These are phyloP conservation scores for Diphasiastrum complanatum DNA, from an alignment of 83 land plant genomes.

Conservation along the genomic window DNA sequence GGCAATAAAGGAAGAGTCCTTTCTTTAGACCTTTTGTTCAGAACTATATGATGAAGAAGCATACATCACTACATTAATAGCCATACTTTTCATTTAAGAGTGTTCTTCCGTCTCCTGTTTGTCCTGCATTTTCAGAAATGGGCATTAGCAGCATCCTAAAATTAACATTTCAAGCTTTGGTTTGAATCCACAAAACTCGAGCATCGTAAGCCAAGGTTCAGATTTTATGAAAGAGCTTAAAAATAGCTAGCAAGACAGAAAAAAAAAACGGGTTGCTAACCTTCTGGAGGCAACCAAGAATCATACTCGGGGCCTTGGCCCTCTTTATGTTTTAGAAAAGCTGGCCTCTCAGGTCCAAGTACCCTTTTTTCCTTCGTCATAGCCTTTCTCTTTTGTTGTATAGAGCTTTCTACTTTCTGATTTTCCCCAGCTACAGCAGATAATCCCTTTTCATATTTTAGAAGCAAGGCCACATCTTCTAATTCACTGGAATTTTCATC, in stretches of 20 bases:
- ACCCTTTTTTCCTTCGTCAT: slow-evolving; percentile 45
- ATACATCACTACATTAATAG: slow-evolving; percentile 34
- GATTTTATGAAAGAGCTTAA: too few relatives aligned
- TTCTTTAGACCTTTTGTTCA: not conserved
- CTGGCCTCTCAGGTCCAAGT: slow-evolving; percentile 74
- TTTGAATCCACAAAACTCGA: not conserved
- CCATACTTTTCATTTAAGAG: slow-evolving; percentile 74
- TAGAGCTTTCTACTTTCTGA: slow-evolving; percentile 11
- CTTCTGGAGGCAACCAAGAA: slow-evolving; percentile 82
- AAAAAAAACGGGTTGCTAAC: slow-evolving; percentile 21
- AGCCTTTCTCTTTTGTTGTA: slow-evolving; percentile 7
- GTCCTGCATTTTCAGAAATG: slow-evolving; percentile 46
- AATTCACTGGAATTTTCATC: slow-evolving; percentile 36
- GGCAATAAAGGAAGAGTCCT: too few relatives aligned
- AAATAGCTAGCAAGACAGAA: not conserved
- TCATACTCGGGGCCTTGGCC: slow-evolving; percentile 50
- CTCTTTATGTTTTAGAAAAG: slow-evolving; percentile 27
- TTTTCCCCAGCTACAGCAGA: slow-evolving; percentile 30
- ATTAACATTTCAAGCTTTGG: not conserved
- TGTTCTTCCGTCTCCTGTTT: slow-evolving; percentile 93
- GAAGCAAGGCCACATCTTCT: slow-evolving; percentile 59
- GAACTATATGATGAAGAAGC: not conserved
- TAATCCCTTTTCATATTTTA: slow-evolving; percentile 56
- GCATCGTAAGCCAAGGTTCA: not conserved
- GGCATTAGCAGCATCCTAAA: not conserved